Evolutionary conservation across 352 stramenopile species (phyloP), one percentile per base, ranked within the genome.

Genomic region (Phytophthora pluvialis): DNA sequence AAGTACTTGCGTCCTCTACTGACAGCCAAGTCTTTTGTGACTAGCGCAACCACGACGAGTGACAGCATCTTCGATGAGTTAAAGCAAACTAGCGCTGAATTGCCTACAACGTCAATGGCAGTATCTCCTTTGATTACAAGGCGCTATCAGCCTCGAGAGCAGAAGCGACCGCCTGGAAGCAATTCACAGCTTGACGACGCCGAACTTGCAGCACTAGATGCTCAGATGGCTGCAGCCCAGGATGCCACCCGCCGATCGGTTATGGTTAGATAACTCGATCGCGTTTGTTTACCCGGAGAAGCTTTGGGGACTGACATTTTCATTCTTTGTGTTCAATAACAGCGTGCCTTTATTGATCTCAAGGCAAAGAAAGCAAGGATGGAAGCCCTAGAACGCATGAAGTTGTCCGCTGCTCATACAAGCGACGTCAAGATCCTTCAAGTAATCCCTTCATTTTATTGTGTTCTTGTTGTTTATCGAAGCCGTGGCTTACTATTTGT

Each of bases 401-500:
- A 89, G 50, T 48, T 78, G n/a, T 61, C 69, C n/a, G 77, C 75
- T 6, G 68, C 70, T 21, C 72, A 90, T 42, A 53, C 69, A 15
- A 89, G 75, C 46, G 73, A 74, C 10, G 38, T 85, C 49, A 60
- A 76, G 3, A 76, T 83, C 39, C 60, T 89, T 9, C 63, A 81
- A 66, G 76, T 83, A 59, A 21, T 28, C 33, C 9, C 3, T 38
- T 56, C 32, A 26, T 11, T 50, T 42, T 46, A 6, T 28, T 48
- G 33, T 40, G 13, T 13, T 57, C 7, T 15, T 36, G 13, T 13
- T 57, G 11, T 15, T 36, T 52, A 10, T 13, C 28, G 15, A 55
- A 45, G 5, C 11, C 18, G 39, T 46, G 38, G 8, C 31, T 31
- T 59, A 35, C 45, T 60, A 32, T 59, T 43, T 56, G 18, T 45